These are phyloP conservation scores for Cyclanthera cordifolia DNA, from an alignment of 306 rosid species.

Conservation along the genomic window DNA sequence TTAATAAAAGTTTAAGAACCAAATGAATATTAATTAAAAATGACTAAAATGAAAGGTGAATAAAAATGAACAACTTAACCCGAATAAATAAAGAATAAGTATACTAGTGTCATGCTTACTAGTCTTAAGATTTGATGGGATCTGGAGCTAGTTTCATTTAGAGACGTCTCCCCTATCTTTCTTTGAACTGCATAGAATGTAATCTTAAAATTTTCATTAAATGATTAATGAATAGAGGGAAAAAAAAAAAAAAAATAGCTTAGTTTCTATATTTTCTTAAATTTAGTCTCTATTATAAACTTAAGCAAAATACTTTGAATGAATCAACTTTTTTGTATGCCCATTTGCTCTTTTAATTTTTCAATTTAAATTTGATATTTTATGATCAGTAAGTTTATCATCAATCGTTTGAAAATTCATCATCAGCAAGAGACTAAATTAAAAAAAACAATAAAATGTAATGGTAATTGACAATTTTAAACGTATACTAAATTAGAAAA, in stretches of 20 bases:
- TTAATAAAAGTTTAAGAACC: background rate
- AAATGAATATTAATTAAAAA: background rate
- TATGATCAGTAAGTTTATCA: background rate
- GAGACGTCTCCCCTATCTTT: slow-evolving; percentile 79
- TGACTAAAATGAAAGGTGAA: background rate
- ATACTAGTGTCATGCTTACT: slow-evolving; percentile 32
- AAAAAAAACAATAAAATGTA: too few relatives aligned
- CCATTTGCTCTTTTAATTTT: too few relatives aligned
- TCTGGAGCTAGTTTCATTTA: slow-evolving; percentile 86
- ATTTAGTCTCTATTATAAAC: too few relatives aligned
- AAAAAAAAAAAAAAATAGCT: background rate
- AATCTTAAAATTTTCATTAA: background rate
- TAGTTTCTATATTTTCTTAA: too few relatives aligned
- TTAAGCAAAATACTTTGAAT: too few relatives aligned
- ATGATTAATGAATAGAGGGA: background rate
- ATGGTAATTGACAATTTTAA: too few relatives aligned
- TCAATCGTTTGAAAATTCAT: too few relatives aligned
- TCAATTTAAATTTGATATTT: too few relatives aligned
- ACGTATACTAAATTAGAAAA: too few relatives aligned
- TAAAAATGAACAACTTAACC: background rate
- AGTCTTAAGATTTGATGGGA: slow-evolving; percentile 89
- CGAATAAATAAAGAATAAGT: background rate
- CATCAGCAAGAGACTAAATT: too few relatives aligned
- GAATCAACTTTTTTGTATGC: too few relatives aligned
- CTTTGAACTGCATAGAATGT: slow-evolving; percentile 51